These are phyloP conservation scores for Kwoniella sp. DNA, from an alignment of 768 basidiomycete species.

Conservation along the genomic window DNA sequence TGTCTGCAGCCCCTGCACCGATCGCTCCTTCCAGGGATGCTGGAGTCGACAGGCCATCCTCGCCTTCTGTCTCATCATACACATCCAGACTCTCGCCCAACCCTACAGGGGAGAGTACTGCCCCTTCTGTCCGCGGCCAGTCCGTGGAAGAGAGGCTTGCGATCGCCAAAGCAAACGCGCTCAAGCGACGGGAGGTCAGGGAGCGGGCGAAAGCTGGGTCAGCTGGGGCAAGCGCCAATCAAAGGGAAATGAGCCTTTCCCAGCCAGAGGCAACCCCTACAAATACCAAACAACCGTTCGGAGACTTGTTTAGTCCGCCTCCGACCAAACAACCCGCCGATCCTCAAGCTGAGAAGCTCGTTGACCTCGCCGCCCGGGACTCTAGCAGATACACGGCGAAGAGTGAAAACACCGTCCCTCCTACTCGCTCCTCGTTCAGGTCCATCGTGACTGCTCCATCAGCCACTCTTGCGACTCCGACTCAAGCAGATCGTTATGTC, in stretches of 20 bases:
- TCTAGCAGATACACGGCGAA: no score
- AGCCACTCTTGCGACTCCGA: constrained; percentile 2
- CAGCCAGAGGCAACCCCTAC: not conserved
- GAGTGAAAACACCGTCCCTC: not conserved
- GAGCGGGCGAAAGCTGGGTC: constrained; percentile 24
- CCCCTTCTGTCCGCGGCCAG: constrained; percentile 19
- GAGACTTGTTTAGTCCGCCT: constrained; percentile 29
- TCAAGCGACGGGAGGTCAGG: constrained; percentile 35
- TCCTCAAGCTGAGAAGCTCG: not conserved
- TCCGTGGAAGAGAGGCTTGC: constrained; percentile 40
- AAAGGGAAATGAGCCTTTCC: not conserved
- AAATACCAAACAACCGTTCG: not conserved
- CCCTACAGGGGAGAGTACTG: constrained; percentile 31
- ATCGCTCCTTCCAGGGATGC: not conserved
- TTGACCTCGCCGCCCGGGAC: no score
- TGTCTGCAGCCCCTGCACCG: constrained; percentile 6
- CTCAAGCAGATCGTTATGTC: no score
- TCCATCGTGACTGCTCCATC: constrained; percentile 24
- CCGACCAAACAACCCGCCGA: not conserved
- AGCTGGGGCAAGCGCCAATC: not conserved
- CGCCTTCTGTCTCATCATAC: constrained; percentile 25
- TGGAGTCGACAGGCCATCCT: constrained; percentile 11
- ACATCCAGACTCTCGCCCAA: constrained; percentile 27
- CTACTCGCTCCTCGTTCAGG: constrained; percentile 5
- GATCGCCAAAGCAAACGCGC: constrained; percentile 38